Conservation (phyloP, 805 yeast species). For the Metschnikowia corniflorae region DNA sequence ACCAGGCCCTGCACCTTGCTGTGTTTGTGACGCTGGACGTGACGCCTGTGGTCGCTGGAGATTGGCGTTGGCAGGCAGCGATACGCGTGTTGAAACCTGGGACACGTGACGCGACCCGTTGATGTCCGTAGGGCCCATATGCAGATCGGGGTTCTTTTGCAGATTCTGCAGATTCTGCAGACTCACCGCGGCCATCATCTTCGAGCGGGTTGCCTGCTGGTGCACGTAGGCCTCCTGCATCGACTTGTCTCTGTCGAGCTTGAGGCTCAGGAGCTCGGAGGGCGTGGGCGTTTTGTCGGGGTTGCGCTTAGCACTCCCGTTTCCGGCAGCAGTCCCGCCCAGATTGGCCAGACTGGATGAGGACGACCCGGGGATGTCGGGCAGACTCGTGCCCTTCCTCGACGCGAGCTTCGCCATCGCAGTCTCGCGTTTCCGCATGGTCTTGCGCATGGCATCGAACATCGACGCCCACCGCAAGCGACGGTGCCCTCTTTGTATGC, state of each 20-base stretch:
- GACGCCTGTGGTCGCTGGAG: conserved; percentile 1
- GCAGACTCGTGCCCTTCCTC: conserved; percentile 16
- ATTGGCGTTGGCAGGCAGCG: conserved; percentile 2
- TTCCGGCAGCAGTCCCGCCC: neutral
- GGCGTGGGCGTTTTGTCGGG: conserved; percentile 62
- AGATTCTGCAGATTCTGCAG: conserved; percentile 24
- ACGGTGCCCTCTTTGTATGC: conserved; percentile 89
- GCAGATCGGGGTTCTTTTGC: conserved; percentile 1
- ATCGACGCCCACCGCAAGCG: conserved; percentile 93
- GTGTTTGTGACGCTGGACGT: neutral
- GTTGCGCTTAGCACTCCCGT: conserved; percentile 26
- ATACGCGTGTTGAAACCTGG: neutral
- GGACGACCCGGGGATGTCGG: conserved; percentile 10
- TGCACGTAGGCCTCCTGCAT: conserved; percentile 68
- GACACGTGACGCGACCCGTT: neutral
- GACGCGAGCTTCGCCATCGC: conserved; percentile 37
- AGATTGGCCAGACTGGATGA: neutral
- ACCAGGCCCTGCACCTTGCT: neutral
- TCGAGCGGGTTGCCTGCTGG: conserved; percentile 41
- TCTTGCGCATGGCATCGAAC: conserved; percentile 91
- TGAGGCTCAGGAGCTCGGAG: conserved; percentile 75
- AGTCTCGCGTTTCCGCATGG: conserved; percentile 84
- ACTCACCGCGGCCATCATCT: conserved; percentile 42
- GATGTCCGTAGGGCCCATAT: conserved; percentile 13
- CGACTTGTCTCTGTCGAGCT: conserved; percentile 81